Evolutionary conservation across 2,329 filamentous ascomycete species (phyloP).

Genomic region (Scedosporium apiospermum): DNA sequence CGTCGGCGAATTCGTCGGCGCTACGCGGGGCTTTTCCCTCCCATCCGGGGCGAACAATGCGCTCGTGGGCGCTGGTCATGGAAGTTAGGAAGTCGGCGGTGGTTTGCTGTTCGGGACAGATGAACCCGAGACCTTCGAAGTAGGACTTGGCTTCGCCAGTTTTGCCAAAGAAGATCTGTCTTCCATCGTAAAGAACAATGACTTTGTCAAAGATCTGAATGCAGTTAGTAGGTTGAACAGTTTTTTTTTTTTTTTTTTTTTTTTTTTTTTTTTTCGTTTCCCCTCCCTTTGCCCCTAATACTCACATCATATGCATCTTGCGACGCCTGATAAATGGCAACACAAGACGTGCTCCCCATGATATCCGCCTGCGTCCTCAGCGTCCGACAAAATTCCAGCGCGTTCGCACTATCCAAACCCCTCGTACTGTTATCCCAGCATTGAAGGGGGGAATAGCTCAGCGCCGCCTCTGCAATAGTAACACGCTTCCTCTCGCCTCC

Average conservation of each 20-base stretch:
- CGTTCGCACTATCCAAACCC: conserved; percentile 42
- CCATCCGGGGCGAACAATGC: conserved; percentile 21
- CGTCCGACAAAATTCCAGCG: conserved; percentile 44
- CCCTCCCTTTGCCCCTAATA: background rate
- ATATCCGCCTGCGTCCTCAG: conserved; percentile 38
- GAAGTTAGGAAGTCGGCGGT: conserved; percentile 63
- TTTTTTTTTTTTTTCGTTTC: too few species aligned
- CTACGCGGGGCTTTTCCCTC: conserved; percentile 24
- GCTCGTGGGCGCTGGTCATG: conserved; percentile 30
- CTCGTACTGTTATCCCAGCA: conserved; percentile 39
- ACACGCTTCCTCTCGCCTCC: conserved; percentile 38
- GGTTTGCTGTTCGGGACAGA: conserved; percentile 61
- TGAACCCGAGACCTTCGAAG: conserved; percentile 51
- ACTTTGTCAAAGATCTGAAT: conserved; percentile 56
- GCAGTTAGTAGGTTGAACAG: background rate
- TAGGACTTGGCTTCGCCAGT: conserved; percentile 52
- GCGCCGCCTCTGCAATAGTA: conserved; percentile 19
- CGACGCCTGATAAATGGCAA: conserved; percentile 47
- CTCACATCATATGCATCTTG: conserved; percentile 39
- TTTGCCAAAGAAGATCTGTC: conserved; percentile 56
- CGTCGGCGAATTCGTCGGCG: conserved; percentile 26
- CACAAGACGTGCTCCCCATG: conserved; percentile 34
- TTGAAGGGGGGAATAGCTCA: conserved; percentile 17
- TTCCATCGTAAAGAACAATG: conserved; percentile 56
- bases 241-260: too few species aligned